Evolutionary conservation across 2,329 filamentous ascomycete genomes (phyloP).

Genomic region (Harringtonia lauricola): DNA sequence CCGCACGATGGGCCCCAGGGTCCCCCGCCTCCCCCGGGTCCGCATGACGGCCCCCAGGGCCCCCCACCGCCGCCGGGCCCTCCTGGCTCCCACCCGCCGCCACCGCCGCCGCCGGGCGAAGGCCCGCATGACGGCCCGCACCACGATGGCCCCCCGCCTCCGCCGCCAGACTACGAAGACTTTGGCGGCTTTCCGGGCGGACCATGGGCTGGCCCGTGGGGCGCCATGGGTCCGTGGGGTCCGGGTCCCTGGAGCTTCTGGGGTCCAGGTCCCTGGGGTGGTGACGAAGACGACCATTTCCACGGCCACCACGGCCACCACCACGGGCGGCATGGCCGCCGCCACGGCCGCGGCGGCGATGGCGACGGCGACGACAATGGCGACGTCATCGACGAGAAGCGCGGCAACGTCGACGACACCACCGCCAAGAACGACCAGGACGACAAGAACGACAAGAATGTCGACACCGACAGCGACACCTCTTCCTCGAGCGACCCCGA

Average conservation of each 20-base stretch:
- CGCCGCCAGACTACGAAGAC: not conserved
- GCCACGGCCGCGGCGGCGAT: not conserved
- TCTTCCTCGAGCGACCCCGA: slow-evolving; percentile 1
- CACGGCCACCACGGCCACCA: not conserved
- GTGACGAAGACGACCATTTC: not conserved
- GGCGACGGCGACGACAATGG: not conserved
- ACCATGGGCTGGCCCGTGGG: not conserved
- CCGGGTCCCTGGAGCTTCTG: not conserved
- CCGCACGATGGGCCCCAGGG: not conserved
- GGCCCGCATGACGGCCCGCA: not conserved
- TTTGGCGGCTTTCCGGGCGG: not conserved
- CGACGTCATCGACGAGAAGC: not conserved
- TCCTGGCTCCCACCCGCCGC: not conserved
- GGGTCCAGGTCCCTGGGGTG: not conserved
- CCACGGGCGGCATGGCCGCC: slow-evolving; percentile 4
- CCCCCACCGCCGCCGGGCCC: not conserved
- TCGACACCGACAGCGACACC: slow-evolving; percentile 2
- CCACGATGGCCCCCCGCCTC: not conserved
- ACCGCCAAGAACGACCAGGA: slow-evolving; percentile 1
- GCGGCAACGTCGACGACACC: not conserved
- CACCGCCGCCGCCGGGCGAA: not conserved
- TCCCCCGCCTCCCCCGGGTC: not conserved
- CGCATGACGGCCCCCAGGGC: not conserved
- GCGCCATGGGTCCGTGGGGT: not conserved
- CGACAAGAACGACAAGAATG: slow-evolving; percentile 1